Base-by-base conservation (phyloP, 2,329 filamentous ascomycete species). In the Colletotrichum sansevieriae region DNA sequence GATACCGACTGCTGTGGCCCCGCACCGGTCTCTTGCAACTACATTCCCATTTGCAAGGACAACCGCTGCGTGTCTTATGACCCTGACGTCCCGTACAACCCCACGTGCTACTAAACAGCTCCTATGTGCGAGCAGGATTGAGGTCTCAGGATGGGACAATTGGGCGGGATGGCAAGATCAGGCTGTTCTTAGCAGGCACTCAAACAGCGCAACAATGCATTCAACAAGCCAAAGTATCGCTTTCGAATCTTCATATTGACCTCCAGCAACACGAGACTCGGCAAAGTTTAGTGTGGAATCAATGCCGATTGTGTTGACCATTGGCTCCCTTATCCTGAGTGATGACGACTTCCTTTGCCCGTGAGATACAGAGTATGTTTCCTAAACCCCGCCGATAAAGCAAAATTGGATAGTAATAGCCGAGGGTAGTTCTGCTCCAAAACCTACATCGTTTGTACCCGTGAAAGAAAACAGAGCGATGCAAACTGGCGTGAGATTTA, bases 61-160 rank as follows among this genome's bases (percentile, higher is more conserved):
- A 46, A n/a, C 18, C 60, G 47, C 37, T 63, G 60, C 6, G 49
- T 63, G 25, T 55, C 60, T 12, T 55, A 63, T 13, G 60, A 63
- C 37, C 60, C 49, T 6, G 11, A 18, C n/a, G 55, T 44, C 1
- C 22, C 15, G 15, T 63, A 63, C 60, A 46, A 63, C 37, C 60
- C 60, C 12, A 44, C 60, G 8, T 63, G 60, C 25, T 3, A 18
- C 49, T 63, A 55, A 4, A n/a, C 2, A 3, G n/a, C 15, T 54
- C 3, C 25, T 18, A 11, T 0, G 3, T 47, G 8, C 22, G 44
- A 22, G 18, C 44, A 18, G 15, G 5, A 1, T 3, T 22, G 44
- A 3, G 44, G 2, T 1, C 12, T 47, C 9, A 3, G 18, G 22
- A 25, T 49, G 46, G 46, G 6, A 3, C 46, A 3, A 25, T 8